Evolutionary conservation across 179 eudicot genomes (phyloP), one percentile per base, ranked within the genome.

Genomic region (Spergularia azorica): DNA sequence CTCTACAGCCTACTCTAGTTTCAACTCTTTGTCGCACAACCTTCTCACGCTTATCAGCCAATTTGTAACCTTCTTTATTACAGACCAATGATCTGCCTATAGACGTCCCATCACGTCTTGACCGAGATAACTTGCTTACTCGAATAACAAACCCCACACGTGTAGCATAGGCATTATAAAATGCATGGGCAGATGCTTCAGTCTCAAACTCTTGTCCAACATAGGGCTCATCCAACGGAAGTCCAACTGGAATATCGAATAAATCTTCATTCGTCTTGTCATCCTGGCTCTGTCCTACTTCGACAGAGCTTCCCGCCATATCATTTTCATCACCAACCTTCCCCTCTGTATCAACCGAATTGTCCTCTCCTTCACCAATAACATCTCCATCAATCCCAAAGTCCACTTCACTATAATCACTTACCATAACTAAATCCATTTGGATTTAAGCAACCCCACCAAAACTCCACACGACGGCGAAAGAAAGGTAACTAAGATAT

Each of bases 1-100:
- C 97, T 79, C 91, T 87, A 82, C 98, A 93, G 71, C 98, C 98
- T 57, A 91, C 97, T 83, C 97, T 84, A 43, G 98, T 93, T 80
- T 90, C 98, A 17, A 76, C 90, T 77, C 98, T 85, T 78, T 89
- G 97, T 82, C 98, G 75, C 39, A 90, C 88, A 79, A 93, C 88
- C 78, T 88, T 91, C 71, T 91, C 97, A 48, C 96, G 94, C 63
- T 87, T 93, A 72, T 90, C 94, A 58, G 94, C 86, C 84, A 87
- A 79, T 62, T 92, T 86, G 73, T 82, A 91, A 20, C 97, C 97
- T 84, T 93, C 97, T 84, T 88, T 93, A 72, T 93, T 93, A 84
- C 97, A 93, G 46, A 93, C 97, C 84, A 93, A 87, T 26, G 97
- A 92, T 70, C 97, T 81, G 16, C 96, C 96, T 71, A 91, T 93